Evolutionary conservation across 2,329 filamentous ascomycete genomes (phyloP).

Genomic region (Pyricularia sp.): DNA sequence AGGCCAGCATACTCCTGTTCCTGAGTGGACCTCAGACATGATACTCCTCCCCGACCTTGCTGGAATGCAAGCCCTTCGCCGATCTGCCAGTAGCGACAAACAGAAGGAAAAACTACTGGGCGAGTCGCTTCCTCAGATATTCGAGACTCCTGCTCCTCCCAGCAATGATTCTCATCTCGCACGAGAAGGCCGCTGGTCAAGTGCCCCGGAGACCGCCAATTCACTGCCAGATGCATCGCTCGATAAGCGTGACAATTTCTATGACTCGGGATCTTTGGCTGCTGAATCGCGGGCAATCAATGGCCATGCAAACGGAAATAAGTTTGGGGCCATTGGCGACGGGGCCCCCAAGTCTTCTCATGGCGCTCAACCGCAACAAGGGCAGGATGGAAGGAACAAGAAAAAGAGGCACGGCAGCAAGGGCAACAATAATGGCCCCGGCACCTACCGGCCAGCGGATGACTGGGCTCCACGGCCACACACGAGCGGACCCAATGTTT

Average conservation of each 20-base stretch:
- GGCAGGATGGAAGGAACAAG: constrained; percentile 6
- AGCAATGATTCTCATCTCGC: neutral
- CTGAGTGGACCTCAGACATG: constrained; percentile 36
- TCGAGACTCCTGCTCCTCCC: constrained; percentile 10
- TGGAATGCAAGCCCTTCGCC: constrained; percentile 16
- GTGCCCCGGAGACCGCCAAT: neutral
- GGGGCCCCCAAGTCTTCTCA: constrained; percentile 7
- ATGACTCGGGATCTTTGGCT: neutral
- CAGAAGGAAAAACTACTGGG: constrained; percentile 21
- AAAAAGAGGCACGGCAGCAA: constrained; percentile 8
- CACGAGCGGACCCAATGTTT: constrained; percentile 9
- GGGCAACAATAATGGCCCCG: neutral
- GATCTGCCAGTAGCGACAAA: constrained; percentile 16
- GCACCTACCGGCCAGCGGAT: neutral
- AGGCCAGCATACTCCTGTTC: constrained; percentile 10
- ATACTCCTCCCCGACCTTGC: constrained; percentile 25
- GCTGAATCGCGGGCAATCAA: neutral
- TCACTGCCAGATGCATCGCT: constrained; percentile 1
- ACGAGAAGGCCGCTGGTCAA: neutral
- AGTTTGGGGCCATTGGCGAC: neutral
- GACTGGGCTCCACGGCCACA: constrained; percentile 4
- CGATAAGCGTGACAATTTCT: constrained; percentile 4
- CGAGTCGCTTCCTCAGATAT: constrained; percentile 24
- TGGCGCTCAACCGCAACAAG: constrained; percentile 2
- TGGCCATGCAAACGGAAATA: neutral